Base-by-base conservation (phyloP, 2,329 filamentous ascomycete species). In the Ceratocystis destructans region DNA sequence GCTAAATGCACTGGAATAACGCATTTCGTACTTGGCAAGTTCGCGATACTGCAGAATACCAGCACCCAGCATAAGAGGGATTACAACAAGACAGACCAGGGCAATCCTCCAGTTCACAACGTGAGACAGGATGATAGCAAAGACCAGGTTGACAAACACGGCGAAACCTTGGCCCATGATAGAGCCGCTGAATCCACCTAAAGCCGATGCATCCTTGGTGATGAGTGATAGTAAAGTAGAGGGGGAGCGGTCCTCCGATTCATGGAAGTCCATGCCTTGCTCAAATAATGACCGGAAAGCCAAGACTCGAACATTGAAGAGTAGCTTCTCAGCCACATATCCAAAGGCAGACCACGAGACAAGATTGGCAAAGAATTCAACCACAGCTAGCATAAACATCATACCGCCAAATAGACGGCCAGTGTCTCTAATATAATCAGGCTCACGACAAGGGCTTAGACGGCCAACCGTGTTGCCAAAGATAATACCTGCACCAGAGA, bases 81-180 rank as follows among this genome's bases (percentile, higher is more conserved):
- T 83, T 7, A 83, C 79, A 0, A 87, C 81, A 5, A 91, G 77
- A 65, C 86, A 87, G 2, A 91, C 87, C 15, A 91, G 75, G 0
- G 87, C 87, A 68, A 91, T 89, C 71, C 84, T 87, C 88, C 88
- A 91, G 2, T 86, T 86, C 61, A 91, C 78, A 57, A 89, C 83
- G 69, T 88, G 86, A 0, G 87, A 84, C 8, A 90, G 72, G 37
- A 87, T 82, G 65, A 90, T 84, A 1, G 85, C 86, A 0, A 82
- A 83, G 17, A 89, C 69, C 33, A 90, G 83, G 73, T 88, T 89
- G 69, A 90, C 80, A 2, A 81, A 70, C 25, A 88, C 86, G 0
- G 86, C 85, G 67, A 89, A 83, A 22, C 88, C 75, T 0, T 85
- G 88, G 5, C 87, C 87, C 65, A 90, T 79, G 48, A 88, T 86